A percentile compares a stretch with the other conserved stretches of the same genome.
Conservation (phyloP, 2,329 filamentous ascomycete species). For the Colletotrichum australisinense region DNA sequence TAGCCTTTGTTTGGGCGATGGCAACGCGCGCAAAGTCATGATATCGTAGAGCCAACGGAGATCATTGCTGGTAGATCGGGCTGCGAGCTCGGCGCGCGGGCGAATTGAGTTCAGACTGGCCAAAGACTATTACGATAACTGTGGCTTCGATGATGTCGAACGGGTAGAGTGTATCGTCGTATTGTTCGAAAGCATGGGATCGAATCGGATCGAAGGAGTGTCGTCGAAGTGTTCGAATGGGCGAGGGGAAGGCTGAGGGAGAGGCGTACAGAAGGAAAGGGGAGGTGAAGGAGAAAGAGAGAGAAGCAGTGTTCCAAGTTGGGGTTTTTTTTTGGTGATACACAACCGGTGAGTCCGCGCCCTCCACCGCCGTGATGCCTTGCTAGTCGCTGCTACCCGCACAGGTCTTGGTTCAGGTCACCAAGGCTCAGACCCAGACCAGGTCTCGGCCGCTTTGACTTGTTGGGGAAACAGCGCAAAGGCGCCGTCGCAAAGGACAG, state of each 20-base stretch:
- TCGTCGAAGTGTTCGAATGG: background rate
- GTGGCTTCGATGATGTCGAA: background rate
- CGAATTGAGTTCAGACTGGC: slow-evolving; percentile 13
- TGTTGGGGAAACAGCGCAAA: slow-evolving; percentile 25
- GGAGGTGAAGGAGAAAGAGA: background rate
- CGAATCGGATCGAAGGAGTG: background rate
- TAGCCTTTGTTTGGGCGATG: slow-evolving; percentile 46
- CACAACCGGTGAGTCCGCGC: slow-evolving; percentile 32
- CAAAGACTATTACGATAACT: background rate
- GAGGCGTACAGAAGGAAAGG: background rate
- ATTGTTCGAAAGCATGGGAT: background rate
- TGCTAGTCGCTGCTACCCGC: slow-evolving; percentile 14
- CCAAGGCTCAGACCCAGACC: slow-evolving; percentile 28
- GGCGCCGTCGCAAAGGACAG: slow-evolving; percentile 9
- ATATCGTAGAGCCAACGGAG: slow-evolving; percentile 49
- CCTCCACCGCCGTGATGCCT: slow-evolving; percentile 24
- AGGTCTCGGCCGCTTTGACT: slow-evolving; percentile 34
- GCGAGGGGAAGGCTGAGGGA: background rate
- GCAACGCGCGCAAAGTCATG: slow-evolving; percentile 55
- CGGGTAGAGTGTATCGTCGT: background rate
- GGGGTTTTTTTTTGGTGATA: slow-evolving; percentile 28
- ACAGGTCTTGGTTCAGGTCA: slow-evolving; percentile 25
- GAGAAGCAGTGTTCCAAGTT: slow-evolving; percentile 10
- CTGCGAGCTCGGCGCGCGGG: slow-evolving; percentile 18
- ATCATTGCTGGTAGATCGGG: slow-evolving; percentile 43